Evolutionary conservation across 345 rosid species (phyloP).

Genomic region (Eucalyptus victrix): DNA sequence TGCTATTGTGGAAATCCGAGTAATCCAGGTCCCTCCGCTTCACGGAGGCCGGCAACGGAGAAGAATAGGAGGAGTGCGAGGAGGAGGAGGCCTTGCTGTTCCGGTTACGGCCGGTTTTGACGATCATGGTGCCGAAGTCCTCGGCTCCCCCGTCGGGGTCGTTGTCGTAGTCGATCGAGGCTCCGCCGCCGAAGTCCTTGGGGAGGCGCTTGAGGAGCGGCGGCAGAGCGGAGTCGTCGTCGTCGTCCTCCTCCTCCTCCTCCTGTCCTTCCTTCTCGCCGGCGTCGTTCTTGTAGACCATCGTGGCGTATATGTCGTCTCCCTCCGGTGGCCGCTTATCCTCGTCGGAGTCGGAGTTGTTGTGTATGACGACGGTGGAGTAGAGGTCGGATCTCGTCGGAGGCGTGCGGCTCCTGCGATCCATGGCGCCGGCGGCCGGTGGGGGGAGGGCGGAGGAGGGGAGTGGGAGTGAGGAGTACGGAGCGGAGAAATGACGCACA

Average conservation of each 20-base stretch:
- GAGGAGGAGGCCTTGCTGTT: not conserved
- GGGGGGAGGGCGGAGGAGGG: not conserved
- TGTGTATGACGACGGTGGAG: conserved; percentile 44
- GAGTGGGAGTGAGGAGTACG: not conserved
- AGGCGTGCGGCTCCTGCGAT: conserved; percentile 31
- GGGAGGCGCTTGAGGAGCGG: conserved; percentile 87
- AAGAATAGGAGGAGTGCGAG: not conserved
- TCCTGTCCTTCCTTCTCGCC: conserved; percentile 16
- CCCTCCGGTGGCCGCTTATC: conserved; percentile 15
- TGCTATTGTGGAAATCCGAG: conserved; percentile 7
- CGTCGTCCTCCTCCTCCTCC: conserved; percentile 19
- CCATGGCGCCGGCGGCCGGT: conserved; percentile 16
- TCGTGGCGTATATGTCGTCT: conserved; percentile 35
- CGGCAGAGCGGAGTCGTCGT: conserved; percentile 68
- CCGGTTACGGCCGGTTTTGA: conserved; percentile 20
- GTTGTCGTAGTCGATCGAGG: conserved; percentile 41
- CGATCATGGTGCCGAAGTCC: conserved; percentile 82
- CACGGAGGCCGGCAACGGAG: not conserved
- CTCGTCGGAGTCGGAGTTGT: conserved; percentile 25
- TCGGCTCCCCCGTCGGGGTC: conserved; percentile 7
- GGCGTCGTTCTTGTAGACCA: conserved; percentile 27
- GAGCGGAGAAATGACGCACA: not conserved
- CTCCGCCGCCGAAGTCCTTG: conserved; percentile 78
- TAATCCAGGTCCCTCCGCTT: not conserved
- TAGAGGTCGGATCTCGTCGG: conserved; percentile 33